Conservation (phyloP, 352 stramenopile species). For the Phytophthora macrochlamydospora region DNA sequence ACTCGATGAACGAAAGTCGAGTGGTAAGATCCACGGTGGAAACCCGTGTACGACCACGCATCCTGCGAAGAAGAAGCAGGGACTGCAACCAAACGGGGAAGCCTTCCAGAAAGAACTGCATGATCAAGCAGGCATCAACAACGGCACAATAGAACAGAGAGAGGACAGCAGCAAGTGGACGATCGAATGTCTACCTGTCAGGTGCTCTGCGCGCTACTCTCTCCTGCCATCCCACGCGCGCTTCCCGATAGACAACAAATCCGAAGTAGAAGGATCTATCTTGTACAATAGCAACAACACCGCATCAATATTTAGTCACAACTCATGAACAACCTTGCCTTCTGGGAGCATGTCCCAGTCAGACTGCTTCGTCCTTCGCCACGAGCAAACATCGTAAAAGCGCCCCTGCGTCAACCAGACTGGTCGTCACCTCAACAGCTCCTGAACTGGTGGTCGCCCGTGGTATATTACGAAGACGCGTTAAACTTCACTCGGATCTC, state of each 20-base stretch:
- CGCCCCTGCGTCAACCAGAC: slow-evolving; percentile 14
- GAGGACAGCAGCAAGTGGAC: slow-evolving; percentile 25
- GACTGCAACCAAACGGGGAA: slow-evolving; percentile 19
- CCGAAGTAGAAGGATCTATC: slow-evolving; percentile 24
- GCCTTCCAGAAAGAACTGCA: slow-evolving; percentile 12
- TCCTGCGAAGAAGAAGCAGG: slow-evolving; percentile 32
- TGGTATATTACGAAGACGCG: slow-evolving; percentile 68
- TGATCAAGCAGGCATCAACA: slow-evolving; percentile 27
- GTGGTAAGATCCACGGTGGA: background rate
- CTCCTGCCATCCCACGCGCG: slow-evolving; percentile 20
- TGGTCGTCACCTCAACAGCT: slow-evolving; percentile 14
- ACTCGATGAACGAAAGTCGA: slow-evolving; percentile 40
- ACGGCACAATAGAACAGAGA: slow-evolving; percentile 42
- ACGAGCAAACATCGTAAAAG: background rate
- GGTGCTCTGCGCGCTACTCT: slow-evolving; percentile 25
- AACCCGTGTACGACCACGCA: slow-evolving; percentile 21
- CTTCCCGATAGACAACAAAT: slow-evolving; percentile 33
- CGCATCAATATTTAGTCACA: slow-evolving; percentile 10
- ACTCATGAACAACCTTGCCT: slow-evolving; percentile 25
- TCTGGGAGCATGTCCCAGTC: slow-evolving; percentile 16
- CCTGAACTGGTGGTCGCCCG: slow-evolving; percentile 29
- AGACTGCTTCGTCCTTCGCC: slow-evolving; percentile 1
- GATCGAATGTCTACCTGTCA: slow-evolving; percentile 32
- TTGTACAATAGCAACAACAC: slow-evolving; percentile 31
- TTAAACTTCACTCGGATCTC: slow-evolving; percentile 96